Evolutionary conservation across 2,329 filamentous ascomycete species (phyloP).

Genomic region (Calonectria crousiana): DNA sequence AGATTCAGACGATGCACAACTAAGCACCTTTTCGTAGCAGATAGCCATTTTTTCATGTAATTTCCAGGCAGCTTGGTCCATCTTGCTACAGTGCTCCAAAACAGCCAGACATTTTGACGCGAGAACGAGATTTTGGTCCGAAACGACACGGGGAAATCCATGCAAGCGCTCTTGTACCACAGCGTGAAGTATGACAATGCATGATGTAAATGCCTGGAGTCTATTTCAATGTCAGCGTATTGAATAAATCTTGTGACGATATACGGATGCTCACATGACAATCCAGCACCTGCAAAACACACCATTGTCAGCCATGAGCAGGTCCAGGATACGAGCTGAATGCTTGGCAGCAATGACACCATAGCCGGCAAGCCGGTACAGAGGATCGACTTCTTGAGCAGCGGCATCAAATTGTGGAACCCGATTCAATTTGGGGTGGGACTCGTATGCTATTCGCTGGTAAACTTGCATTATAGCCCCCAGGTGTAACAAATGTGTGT

Average conservation of each 20-base stretch:
- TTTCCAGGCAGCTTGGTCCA: neutral
- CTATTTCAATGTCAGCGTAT: neutral
- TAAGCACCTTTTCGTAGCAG: neutral
- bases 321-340: neutral
- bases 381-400: neutral
- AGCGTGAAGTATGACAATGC: neutral
- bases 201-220: slow-evolving; percentile 3
- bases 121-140: neutral
- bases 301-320: neutral
- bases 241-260: neutral
- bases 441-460: neutral
- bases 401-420: neutral
- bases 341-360: neutral
- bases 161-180: neutral
- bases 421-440: neutral
- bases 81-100: neutral
- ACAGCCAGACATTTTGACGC: neutral
- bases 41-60: neutral
- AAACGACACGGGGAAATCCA: neutral
- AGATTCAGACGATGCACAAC: neutral
- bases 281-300: neutral
- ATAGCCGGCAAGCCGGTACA: neutral
- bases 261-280: neutral
- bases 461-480: neutral
- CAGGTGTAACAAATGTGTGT: neutral